Percentiles rank a stretch among this genome's conserved stretches.
Evolutionary conservation across 805 yeast species (phyloP).

Genomic region (Starmerella khaoyaiensis): DNA sequence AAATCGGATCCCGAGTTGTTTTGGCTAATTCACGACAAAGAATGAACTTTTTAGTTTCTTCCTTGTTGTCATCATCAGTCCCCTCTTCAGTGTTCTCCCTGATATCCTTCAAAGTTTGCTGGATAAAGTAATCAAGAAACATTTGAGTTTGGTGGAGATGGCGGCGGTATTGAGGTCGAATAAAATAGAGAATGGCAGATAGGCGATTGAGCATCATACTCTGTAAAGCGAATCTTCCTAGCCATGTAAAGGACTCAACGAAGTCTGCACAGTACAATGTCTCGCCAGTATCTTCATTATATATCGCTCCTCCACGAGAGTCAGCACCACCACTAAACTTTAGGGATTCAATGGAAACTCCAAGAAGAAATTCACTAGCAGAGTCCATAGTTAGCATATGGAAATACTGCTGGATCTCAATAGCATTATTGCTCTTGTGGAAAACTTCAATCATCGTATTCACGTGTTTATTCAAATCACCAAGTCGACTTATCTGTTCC

Average conservation of each 20-base stretch:
- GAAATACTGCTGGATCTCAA: conserved; percentile 17
- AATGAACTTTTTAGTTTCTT: conserved; percentile 27
- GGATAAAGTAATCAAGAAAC: conserved; percentile 32
- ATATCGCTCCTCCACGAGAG: conserved; percentile 2
- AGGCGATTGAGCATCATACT: too few relatives aligned
- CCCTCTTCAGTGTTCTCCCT: conserved; percentile 2
- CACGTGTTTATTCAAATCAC: conserved; percentile 23
- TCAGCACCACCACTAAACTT: too few relatives aligned
- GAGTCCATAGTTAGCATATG: conserved; percentile 22
- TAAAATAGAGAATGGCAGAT: too few relatives aligned
- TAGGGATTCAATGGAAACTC: conserved; percentile 15
- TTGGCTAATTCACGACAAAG: conserved; percentile 36
- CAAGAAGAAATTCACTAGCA: conserved; percentile 23
- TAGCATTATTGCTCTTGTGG: conserved; percentile 1
- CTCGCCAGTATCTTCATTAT: conserved; percentile 10
- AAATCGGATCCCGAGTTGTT: conserved; percentile 34
- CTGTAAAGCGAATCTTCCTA: conserved; percentile 8
- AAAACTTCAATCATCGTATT: conserved; percentile 14
- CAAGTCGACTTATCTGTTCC: conserved; percentile 26
- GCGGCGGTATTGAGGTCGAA: conserved; percentile 26
- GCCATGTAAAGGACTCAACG: conserved; percentile 18
- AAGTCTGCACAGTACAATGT: conserved; percentile 21
- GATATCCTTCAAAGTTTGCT: conserved; percentile 27
- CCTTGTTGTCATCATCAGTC: too few relatives aligned
- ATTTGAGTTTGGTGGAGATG: conserved; percentile 25